Conservation (phyloP, 2,329 filamentous ascomycete species). For the Aspergillus tubingensis region DNA sequence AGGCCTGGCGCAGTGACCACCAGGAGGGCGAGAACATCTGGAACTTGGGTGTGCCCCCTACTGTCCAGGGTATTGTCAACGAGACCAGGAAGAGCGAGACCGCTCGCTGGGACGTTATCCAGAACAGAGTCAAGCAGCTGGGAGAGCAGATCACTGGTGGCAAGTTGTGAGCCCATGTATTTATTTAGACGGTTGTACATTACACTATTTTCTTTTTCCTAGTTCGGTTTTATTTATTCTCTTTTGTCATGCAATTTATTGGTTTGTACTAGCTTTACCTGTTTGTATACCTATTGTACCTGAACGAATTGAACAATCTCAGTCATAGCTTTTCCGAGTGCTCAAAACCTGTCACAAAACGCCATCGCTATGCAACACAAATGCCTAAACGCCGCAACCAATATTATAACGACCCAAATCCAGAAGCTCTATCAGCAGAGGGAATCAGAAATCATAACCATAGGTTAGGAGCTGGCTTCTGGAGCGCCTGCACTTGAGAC, state of each 20-base stretch:
- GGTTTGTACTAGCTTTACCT: slow-evolving; percentile 13
- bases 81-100: slow-evolving; percentile 35
- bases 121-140: slow-evolving; percentile 63
- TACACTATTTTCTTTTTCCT: slow-evolving; percentile 15
- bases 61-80: slow-evolving; percentile 34
- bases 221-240: slow-evolving; percentile 5
- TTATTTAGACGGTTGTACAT: slow-evolving; percentile 24
- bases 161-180: slow-evolving; percentile 50
- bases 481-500: slow-evolving; percentile 4
- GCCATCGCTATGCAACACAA: slow-evolving; percentile 16
- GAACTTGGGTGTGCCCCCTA: slow-evolving; percentile 51
- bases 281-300: slow-evolving; percentile 18
- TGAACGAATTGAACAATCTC: slow-evolving; percentile 7
- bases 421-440: background rate
- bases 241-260: slow-evolving; percentile 6
- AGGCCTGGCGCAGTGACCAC: slow-evolving; percentile 46
- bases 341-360: slow-evolving; percentile 9
- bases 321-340: background rate
- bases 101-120: slow-evolving; percentile 47
- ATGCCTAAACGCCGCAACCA: background rate
- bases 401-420: background rate
- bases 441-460: background rate
- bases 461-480: background rate
- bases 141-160: slow-evolving; percentile 69
- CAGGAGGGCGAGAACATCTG: slow-evolving; percentile 52